These are phyloP conservation scores for Auricularia cornea DNA, from an alignment of 768 basidiomycete species.

Conservation along the genomic window DNA sequence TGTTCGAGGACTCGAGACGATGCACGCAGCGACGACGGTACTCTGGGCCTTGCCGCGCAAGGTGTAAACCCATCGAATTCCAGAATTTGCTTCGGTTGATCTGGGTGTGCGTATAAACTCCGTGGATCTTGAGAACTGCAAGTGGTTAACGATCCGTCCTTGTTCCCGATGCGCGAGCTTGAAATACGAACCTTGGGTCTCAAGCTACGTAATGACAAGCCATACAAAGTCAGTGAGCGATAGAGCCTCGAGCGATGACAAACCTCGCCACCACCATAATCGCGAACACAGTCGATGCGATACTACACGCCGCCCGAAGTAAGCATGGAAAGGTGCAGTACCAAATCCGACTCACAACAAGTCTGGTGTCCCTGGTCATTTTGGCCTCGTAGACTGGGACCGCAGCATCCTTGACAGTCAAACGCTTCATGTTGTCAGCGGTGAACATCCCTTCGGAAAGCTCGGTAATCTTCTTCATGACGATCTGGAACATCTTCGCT, in stretches of 20 bases:
- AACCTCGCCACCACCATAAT: too few species aligned
- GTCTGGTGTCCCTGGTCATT: conserved; percentile 43
- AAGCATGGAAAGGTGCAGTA: not conserved
- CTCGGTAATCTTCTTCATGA: conserved; percentile 67
- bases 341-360: conserved; percentile 37
- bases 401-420: conserved; percentile 35
- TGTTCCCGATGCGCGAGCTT: too few species aligned
- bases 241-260: too few species aligned
- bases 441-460: conserved; percentile 65
- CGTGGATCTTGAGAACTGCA: conserved; percentile 41
- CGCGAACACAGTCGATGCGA: conserved; percentile 39
- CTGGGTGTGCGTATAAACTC: conserved; percentile 42
- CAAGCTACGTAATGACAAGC: conserved; percentile 23
- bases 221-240: conserved; percentile 17
- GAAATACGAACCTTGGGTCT: too few species aligned
- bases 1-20: conserved; percentile 26
- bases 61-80: conserved; percentile 37
- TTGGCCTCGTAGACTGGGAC: conserved; percentile 64
- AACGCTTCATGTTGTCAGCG: conserved; percentile 53
- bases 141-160: not conserved
- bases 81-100: conserved; percentile 34
- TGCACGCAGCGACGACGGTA: conserved; percentile 46
- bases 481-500: conserved; percentile 39
- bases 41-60: conserved; percentile 37
- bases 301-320: conserved; percentile 35